Conservation (phyloP, 2,329 filamentous ascomycete genomes). For the Fusarium siculi region DNA sequence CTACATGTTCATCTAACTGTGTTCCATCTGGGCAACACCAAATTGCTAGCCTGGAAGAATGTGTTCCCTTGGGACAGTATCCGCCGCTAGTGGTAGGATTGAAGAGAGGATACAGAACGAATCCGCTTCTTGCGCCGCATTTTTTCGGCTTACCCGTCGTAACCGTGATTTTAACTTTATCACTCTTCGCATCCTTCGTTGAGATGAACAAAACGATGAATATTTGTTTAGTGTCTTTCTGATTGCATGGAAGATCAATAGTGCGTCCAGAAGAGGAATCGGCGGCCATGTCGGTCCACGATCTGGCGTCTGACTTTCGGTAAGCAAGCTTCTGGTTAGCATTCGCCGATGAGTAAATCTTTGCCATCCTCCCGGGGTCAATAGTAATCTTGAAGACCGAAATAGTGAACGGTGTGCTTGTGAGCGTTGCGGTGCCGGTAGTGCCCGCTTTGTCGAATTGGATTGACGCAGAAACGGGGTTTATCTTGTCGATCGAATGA, state of each 20-base stretch:
- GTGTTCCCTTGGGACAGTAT: slow-evolving; percentile 5
- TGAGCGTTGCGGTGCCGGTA: slow-evolving; percentile 9
- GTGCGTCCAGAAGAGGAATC: background rate
- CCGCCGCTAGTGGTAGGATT: slow-evolving; percentile 3
- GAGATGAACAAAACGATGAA: slow-evolving; percentile 18
- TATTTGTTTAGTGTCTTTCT: background rate
- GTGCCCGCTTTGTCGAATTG: slow-evolving; percentile 8
- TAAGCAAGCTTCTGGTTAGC: slow-evolving; percentile 15
- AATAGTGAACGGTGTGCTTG: slow-evolving; percentile 13
- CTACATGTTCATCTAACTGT: slow-evolving; percentile 5
- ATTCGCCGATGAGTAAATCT: slow-evolving; percentile 4
- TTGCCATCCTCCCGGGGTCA: background rate
- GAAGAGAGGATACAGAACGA: slow-evolving; percentile 9
- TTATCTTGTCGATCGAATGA: background rate
- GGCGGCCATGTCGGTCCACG: slow-evolving; percentile 10
- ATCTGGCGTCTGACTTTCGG: background rate
- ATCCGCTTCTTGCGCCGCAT: slow-evolving; percentile 15
- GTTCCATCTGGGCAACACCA: slow-evolving; percentile 31
- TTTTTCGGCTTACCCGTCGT: background rate
- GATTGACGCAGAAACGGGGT: background rate
- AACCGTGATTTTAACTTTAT: slow-evolving; percentile 5
- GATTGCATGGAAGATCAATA: slow-evolving; percentile 3
- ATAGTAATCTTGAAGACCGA: slow-evolving; percentile 12
- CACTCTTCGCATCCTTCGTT: background rate
- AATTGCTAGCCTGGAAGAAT: background rate